Conservation (phyloP, 805 yeast genomes). For the Saccharomycopsis sp. region DNA sequence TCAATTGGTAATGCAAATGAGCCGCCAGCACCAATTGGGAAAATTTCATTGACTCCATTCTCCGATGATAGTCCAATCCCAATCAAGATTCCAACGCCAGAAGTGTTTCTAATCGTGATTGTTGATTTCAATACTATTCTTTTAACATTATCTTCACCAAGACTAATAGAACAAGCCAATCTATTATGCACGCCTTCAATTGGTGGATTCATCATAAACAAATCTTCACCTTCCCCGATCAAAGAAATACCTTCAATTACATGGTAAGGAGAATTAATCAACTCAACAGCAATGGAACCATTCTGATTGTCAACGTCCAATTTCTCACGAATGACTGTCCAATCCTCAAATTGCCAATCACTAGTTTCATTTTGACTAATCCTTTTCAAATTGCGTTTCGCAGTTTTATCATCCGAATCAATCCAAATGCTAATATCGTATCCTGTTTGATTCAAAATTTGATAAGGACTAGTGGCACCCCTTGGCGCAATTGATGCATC, state of each 20-base stretch:
- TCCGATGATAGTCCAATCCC: slow-evolving; percentile 32
- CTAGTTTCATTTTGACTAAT: slow-evolving; percentile 43
- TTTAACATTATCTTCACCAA: slow-evolving; percentile 75
- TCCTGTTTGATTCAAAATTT: slow-evolving; percentile 80
- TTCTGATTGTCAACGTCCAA: slow-evolving; percentile 56
- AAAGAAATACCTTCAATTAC: slow-evolving; percentile 54
- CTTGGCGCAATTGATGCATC: slow-evolving; percentile 53
- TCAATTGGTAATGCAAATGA: slow-evolving; percentile 69
- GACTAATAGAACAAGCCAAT: slow-evolving; percentile 59
- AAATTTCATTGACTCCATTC: slow-evolving; percentile 28
- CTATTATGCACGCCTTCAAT: slow-evolving; percentile 61
- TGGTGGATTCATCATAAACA: slow-evolving; percentile 61
- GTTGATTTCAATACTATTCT: slow-evolving; percentile 74
- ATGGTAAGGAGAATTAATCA: slow-evolving; percentile 51
- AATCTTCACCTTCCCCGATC: slow-evolving; percentile 75
- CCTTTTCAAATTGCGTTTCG: slow-evolving; percentile 20
- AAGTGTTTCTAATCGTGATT: slow-evolving; percentile 56
- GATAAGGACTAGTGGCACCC: slow-evolving; percentile 77
- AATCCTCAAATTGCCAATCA: slow-evolving; percentile 93
- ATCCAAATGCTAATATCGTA: slow-evolving; percentile 75
- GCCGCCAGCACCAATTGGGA: slow-evolving; percentile 47
- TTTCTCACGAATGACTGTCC: slow-evolving; percentile 80
- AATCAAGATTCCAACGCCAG: slow-evolving; percentile 48
- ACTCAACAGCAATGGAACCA: slow-evolving; percentile 56
- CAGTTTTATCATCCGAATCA: slow-evolving; percentile 36